Evolutionary conservation across 2,329 filamentous ascomycete species (phyloP).

Genomic region (Ophiosphaerella korrae): DNA sequence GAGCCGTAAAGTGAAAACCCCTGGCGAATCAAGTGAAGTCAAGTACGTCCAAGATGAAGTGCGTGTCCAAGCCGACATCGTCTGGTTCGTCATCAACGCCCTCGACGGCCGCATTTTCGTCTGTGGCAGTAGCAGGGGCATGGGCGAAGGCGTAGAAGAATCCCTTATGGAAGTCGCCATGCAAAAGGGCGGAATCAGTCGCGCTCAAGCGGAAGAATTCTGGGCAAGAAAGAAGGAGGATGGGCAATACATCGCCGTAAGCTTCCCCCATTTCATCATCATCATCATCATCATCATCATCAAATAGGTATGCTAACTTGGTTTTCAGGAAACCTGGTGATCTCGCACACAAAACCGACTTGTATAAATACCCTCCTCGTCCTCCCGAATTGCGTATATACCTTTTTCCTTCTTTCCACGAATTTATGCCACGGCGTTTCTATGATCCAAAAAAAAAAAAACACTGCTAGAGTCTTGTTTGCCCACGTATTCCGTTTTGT

Average conservation of each 20-base stretch:
- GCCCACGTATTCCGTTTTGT: too few relatives aligned
- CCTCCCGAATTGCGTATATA: too few relatives aligned
- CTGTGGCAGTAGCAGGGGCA: constrained; percentile 91
- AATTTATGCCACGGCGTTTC: too few relatives aligned
- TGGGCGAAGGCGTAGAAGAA: constrained; percentile 94
- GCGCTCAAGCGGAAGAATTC: constrained; percentile 81
- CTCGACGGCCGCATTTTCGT: constrained; percentile 97
- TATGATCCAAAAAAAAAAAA: too few relatives aligned
- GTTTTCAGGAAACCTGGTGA: constrained; percentile 8
- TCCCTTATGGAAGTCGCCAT: constrained; percentile 90
- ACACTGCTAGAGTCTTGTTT: too few relatives aligned
- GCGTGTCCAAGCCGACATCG: constrained; percentile 85
- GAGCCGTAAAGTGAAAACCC: constrained; percentile 51
- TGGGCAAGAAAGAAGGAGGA: constrained; percentile 91
- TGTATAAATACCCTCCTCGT: constrained; percentile 5
- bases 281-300: not conserved
- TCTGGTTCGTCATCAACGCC: constrained; percentile 96
- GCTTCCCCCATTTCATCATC: constrained; percentile 10
- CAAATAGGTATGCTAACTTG: not conserved
- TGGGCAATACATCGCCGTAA: constrained; percentile 89
- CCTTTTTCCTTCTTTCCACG: too few relatives aligned
- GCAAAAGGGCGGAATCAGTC: constrained; percentile 84
- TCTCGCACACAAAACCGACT: not conserved
- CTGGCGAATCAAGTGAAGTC: constrained; percentile 62
- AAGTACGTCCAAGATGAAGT: constrained; percentile 98